These are phyloP conservation scores for Solanum verrucosum DNA, from an alignment of 257 asterid species.

Conservation along the genomic window DNA sequence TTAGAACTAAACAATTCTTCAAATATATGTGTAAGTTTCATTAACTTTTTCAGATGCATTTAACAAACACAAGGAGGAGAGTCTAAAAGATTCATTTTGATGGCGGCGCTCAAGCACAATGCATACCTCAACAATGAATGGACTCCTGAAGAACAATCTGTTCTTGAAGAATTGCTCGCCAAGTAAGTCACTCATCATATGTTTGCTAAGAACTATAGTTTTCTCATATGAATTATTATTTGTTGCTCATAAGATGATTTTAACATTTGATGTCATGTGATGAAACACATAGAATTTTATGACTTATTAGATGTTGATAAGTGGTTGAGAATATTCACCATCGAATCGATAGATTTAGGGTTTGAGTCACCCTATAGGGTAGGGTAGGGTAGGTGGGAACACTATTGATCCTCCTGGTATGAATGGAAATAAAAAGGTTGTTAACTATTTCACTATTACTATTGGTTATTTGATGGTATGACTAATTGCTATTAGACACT, in stretches of 20 bases:
- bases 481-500: not conserved
- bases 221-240: not conserved
- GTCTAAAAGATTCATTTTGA: not conserved
- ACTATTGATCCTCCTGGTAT: too few relatives aligned
- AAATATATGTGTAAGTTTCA: not conserved
- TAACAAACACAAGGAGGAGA: not conserved
- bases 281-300: not conserved
- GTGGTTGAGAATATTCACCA: not conserved
- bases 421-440: not conserved
- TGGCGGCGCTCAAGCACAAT: constrained; percentile 47
- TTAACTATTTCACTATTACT: not conserved
- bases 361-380: not conserved
- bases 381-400: too few relatives aligned
- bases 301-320: not conserved
- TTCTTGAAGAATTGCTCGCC: constrained; percentile 55
- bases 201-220: not conserved
- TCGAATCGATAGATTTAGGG: not conserved
- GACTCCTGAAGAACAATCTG: constrained; percentile 69
- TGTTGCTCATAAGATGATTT: not conserved
- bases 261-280: not conserved
- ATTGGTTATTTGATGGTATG: too few relatives aligned
- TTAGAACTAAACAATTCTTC: not conserved
- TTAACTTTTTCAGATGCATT: not conserved
- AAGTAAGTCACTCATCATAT: constrained; percentile 23
- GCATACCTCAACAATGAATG: constrained; percentile 58